Percentiles rank a stretch among this genome's conserved stretches.
These are phyloP conservation scores for Salvia rosmarinus DNA, from an alignment of 257 asterid species.

Conservation along the genomic window DNA sequence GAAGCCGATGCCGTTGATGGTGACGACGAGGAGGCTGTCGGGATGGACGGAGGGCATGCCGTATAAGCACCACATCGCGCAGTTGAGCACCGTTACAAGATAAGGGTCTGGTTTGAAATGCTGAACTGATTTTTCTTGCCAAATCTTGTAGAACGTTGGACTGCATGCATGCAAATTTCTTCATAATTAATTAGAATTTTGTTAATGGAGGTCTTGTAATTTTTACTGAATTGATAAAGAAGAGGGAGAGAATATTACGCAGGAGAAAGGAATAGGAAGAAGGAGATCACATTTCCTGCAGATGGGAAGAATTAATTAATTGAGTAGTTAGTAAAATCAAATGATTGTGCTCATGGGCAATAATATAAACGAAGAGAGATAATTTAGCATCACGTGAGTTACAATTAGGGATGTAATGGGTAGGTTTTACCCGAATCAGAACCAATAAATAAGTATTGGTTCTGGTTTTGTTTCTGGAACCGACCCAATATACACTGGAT, in stretches of 20 bases:
- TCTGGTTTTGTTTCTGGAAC: too few species aligned
- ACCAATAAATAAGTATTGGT: too few species aligned
- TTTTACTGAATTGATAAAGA: neutral
- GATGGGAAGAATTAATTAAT: neutral
- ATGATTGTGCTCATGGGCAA: neutral
- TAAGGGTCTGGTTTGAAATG: slow-evolving; percentile 55
- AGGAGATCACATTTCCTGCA: slow-evolving; percentile 71
- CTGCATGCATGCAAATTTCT: slow-evolving; percentile 41
- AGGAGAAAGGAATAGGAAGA: slow-evolving; percentile 61
- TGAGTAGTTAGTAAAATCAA: neutral
- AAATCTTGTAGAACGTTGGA: slow-evolving; percentile 60
- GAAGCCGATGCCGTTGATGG: slow-evolving; percentile 66
- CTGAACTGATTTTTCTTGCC: slow-evolving; percentile 56
- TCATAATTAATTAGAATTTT: neutral
- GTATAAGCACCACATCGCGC: slow-evolving; percentile 68
- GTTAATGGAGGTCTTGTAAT: too few species aligned
- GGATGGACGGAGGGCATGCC: slow-evolving; percentile 76
- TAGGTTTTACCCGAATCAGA: too few species aligned
- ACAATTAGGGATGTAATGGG: too few species aligned
- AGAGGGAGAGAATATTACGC: slow-evolving; percentile 41
- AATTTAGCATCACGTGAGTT: too few species aligned
- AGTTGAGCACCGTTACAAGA: slow-evolving; percentile 54
- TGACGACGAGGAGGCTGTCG: slow-evolving; percentile 59
- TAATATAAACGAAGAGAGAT: neutral
- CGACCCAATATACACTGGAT: too few species aligned